Evolutionary conservation across 2,329 filamentous ascomycete genomes (phyloP).

Genomic region (Diaporthe ilicicola): DNA sequence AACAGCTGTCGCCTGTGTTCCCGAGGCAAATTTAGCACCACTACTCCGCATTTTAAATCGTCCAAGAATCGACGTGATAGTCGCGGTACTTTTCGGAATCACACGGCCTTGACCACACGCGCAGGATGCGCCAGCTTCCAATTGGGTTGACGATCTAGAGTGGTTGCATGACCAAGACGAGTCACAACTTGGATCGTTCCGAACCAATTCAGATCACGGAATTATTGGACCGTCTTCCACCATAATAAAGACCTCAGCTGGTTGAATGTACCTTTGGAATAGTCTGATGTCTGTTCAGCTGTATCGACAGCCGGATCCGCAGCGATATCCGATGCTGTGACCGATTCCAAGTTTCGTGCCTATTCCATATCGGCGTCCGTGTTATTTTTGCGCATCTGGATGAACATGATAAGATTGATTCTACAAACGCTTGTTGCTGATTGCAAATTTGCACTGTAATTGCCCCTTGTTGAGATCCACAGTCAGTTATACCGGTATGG

Average conservation of each 20-base stretch:
- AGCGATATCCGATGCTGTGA: neutral
- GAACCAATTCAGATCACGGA: slow-evolving; percentile 3
- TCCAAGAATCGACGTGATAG: no score
- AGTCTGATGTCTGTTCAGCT: neutral
- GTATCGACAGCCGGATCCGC: neutral
- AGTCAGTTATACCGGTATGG: slow-evolving; percentile 31
- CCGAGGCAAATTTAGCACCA: neutral
- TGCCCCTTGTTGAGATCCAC: neutral
- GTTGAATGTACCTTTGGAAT: neutral
- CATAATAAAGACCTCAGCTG: neutral
- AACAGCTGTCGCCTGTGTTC: neutral
- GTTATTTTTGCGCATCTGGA: no score
- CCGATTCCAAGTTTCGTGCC: neutral
- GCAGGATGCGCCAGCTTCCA: neutral
- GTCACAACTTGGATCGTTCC: neutral
- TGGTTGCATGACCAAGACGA: slow-evolving; percentile 4
- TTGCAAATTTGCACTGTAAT: neutral
- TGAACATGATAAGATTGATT: neutral
- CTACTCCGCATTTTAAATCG: neutral
- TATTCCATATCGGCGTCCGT: neutral
- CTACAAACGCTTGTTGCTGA: neutral
- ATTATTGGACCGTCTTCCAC: slow-evolving; percentile 11
- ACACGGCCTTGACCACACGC: neutral
- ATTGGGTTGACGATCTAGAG: neutral
- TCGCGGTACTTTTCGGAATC: neutral